Percentiles rank a stretch among this genome's conserved stretches.
phyloP scores from a whole-genome alignment of 345 rosid species.

The Rhizophora apiculata region DNA sequence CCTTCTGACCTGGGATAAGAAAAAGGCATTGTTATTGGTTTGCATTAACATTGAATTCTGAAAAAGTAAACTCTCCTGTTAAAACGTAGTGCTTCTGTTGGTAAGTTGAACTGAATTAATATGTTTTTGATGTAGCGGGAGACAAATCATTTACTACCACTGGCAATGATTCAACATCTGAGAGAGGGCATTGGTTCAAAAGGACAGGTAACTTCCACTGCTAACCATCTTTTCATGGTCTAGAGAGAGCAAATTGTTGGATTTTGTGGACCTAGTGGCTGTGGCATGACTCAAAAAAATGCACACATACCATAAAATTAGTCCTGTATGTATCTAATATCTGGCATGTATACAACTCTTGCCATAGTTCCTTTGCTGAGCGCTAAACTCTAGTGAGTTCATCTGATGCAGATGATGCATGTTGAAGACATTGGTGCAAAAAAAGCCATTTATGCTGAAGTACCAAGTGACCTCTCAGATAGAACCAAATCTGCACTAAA shows the following conservation, averaged over 20 bases:
- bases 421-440: constrained; percentile 62
- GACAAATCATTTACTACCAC: constrained; percentile 53
- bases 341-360: constrained; percentile 7
- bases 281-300: constrained; percentile 6
- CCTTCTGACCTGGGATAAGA: background rate
- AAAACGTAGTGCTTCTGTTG: constrained; percentile 3
- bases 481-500: constrained; percentile 57
- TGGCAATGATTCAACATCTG: constrained; percentile 87
- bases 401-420: constrained; percentile 66
- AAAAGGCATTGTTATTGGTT: background rate
- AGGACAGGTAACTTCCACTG: constrained; percentile 59
- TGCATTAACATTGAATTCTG: background rate
- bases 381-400: constrained; percentile 19
- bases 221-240: constrained; percentile 2
- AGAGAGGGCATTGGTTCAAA: constrained; percentile 60
- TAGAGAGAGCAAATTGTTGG: constrained; percentile 7
- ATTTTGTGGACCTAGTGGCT: constrained; percentile 12
- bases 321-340: background rate
- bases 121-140: constrained; percentile 42
- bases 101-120: background rate
- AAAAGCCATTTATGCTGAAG: constrained; percentile 48
- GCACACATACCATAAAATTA: constrained; percentile 1
- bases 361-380: constrained; percentile 3
- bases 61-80: background rate
- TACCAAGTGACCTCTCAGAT: constrained; percentile 62